Evolutionary conservation across 2,329 filamentous ascomycete species (phyloP).

Genomic region (Graphilbum sp.): DNA sequence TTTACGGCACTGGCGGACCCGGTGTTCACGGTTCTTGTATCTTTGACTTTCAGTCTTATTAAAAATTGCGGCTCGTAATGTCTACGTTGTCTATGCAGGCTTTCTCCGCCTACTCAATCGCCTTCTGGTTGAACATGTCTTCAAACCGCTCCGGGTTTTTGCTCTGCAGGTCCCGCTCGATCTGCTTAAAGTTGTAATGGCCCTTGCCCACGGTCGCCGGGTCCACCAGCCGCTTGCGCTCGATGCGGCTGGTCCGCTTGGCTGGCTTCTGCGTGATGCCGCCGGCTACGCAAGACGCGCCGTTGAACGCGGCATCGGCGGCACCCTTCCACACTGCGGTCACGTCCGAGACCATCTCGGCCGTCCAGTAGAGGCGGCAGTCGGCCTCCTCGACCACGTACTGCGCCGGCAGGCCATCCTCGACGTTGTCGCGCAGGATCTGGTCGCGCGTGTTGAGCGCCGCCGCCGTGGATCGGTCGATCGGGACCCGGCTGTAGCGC

Average conservation of each 20-base stretch:
- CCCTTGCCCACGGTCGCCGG: background rate
- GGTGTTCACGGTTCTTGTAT: no score
- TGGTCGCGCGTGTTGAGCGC: conserved; percentile 23
- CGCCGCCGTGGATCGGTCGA: conserved; percentile 5
- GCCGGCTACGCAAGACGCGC: conserved; percentile 6
- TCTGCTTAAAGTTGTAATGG: conserved; percentile 1
- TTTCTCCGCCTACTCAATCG: conserved; percentile 2
- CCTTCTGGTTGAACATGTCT: conserved; percentile 5
- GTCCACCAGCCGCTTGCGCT: background rate
- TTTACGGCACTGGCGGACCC: no score
- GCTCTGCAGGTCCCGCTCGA: background rate
- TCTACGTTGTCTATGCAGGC: no score
- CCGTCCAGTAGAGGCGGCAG: conserved; percentile 35
- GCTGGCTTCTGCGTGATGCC: conserved; percentile 1
- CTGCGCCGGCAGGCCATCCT: conserved; percentile 27
- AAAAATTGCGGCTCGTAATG: no score
- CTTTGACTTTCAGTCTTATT: no score
- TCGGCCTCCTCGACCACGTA: conserved; percentile 31
- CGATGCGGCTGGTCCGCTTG: background rate
- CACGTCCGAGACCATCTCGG: conserved; percentile 28
- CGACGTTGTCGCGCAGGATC: conserved; percentile 18
- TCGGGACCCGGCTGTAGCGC: conserved; percentile 4
- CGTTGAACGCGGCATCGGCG: conserved; percentile 19
- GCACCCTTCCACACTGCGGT: conserved; percentile 29
- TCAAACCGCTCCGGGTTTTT: conserved; percentile 1